Evolutionary conservation across 306 rosid genomes (phyloP).

Genomic region (Betula pendula): DNA sequence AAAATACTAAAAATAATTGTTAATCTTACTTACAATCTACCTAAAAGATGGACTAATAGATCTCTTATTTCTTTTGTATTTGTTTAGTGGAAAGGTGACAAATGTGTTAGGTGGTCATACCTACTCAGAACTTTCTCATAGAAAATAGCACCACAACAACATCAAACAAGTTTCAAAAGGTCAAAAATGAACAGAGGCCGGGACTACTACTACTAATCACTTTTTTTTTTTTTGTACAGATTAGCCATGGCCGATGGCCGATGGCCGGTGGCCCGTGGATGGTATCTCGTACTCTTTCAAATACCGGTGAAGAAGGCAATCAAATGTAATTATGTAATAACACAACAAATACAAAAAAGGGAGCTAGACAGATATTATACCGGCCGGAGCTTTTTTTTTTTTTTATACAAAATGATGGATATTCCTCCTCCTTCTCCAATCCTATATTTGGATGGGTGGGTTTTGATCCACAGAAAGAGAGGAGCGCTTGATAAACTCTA

Average conservation of each 20-base stretch:
- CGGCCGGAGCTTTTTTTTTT: neutral
- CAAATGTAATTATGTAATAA: neutral
- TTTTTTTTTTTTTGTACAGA: neutral
- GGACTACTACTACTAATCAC: neutral
- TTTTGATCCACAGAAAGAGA: constrained; percentile 55
- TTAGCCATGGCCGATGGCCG: neutral
- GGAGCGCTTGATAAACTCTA: constrained; percentile 81
- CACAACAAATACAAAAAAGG: neutral
- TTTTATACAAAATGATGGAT: constrained; percentile 6
- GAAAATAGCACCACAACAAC: neutral
- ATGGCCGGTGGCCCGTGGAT: neutral
- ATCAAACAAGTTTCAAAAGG: neutral
- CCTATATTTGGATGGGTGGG: constrained; percentile 35
- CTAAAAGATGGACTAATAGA: too few species aligned
- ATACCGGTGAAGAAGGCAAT: neutral
- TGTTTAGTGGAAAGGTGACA: neutral
- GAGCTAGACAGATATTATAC: neutral
- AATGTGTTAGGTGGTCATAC: constrained; percentile 41
- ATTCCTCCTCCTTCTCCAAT: constrained; percentile 28
- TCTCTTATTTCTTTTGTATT: too few species aligned
- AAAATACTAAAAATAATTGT: too few species aligned
- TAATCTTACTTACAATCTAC: too few species aligned
- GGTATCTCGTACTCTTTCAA: neutral
- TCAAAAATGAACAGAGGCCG: too few species aligned
- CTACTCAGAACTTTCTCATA: constrained; percentile 31